phyloP scores from a whole-genome alignment of 1,284 basidiomycete genomes.

The Microbotryum saponariae region DNA sequence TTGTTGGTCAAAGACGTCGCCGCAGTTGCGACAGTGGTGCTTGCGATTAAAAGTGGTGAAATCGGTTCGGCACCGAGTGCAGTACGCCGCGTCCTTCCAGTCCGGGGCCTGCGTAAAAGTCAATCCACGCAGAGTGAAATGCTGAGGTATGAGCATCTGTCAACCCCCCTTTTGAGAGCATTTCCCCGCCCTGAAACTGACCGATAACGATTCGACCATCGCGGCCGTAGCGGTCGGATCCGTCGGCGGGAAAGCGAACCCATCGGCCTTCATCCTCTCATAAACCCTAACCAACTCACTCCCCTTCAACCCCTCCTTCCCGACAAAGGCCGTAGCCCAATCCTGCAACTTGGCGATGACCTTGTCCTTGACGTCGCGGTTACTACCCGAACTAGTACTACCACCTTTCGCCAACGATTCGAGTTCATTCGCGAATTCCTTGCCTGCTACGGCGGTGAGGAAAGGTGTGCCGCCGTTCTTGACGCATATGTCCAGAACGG shows the following conservation, averaged over 20 bases:
- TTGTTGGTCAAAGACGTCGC: constrained; percentile 88
- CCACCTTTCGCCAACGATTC: constrained; percentile 58
- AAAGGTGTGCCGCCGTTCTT: constrained; percentile 98
- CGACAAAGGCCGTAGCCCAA: constrained; percentile 85
- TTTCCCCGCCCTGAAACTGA: not conserved
- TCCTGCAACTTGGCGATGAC: constrained; percentile 76
- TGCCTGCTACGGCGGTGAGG: constrained; percentile 59
- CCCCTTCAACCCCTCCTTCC: constrained; percentile 63
- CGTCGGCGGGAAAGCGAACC: constrained; percentile 72
- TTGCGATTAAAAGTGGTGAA: constrained; percentile 97
- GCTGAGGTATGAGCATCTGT: not conserved
- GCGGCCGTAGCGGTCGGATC: constrained; percentile 63
- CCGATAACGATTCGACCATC: constrained; percentile 74
- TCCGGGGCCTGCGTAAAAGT: constrained; percentile 54
- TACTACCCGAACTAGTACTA: constrained; percentile 47
- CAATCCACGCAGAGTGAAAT: too few species aligned
- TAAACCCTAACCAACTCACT: constrained; percentile 61
- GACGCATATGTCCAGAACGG: constrained; percentile 77
- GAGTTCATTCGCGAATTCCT: constrained; percentile 65
- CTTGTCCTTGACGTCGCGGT: constrained; percentile 76
- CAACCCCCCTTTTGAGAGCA: constrained; percentile 10
- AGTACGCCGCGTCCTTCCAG: constrained; percentile 94
- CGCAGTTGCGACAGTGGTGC: constrained; percentile 98
- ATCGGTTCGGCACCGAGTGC: constrained; percentile 80
- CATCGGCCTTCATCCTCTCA: constrained; percentile 64